Conservation (phyloP, 1,284 basidiomycete species). For the Anthracocystis setariae region DNA sequence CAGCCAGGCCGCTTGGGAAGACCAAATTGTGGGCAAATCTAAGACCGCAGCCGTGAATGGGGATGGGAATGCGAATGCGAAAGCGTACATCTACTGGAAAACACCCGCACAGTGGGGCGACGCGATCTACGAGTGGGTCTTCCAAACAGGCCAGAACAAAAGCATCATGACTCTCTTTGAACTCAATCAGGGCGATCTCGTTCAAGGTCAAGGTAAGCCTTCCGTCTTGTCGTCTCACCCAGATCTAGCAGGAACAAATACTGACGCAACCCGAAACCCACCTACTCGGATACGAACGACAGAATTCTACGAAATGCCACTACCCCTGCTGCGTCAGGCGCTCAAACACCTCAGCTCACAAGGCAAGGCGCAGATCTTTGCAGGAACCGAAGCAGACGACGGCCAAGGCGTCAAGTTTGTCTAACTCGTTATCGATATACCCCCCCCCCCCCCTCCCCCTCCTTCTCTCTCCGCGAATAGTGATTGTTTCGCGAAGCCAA, state of each 20-base stretch:
- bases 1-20: constrained; percentile 41
- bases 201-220: constrained; percentile 54
- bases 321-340: constrained; percentile 68
- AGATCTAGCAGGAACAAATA: not conserved
- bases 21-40: constrained; percentile 53
- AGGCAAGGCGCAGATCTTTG: constrained; percentile 71
- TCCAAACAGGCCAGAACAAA: constrained; percentile 71
- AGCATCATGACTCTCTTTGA: constrained; percentile 73
- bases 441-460: too few species aligned
- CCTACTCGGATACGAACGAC: too few species aligned
- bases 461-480: too few species aligned
- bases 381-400: constrained; percentile 68
- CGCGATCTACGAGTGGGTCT: constrained; percentile 71
- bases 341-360: constrained; percentile 70
- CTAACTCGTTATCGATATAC: constrained; percentile 28
- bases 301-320: constrained; percentile 71
- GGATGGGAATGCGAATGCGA: not conserved
- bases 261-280: too few species aligned
- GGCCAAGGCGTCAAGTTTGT: constrained; percentile 71
- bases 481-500: too few species aligned
- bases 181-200: constrained; percentile 71
- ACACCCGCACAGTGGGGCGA: constrained; percentile 72
- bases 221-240: not conserved
- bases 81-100: constrained; percentile 71
- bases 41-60: constrained; percentile 1